Base-by-base conservation (phyloP, 2,329 filamentous ascomycete genomes). In the Hymenotorrendiella dingleyae region DNA sequence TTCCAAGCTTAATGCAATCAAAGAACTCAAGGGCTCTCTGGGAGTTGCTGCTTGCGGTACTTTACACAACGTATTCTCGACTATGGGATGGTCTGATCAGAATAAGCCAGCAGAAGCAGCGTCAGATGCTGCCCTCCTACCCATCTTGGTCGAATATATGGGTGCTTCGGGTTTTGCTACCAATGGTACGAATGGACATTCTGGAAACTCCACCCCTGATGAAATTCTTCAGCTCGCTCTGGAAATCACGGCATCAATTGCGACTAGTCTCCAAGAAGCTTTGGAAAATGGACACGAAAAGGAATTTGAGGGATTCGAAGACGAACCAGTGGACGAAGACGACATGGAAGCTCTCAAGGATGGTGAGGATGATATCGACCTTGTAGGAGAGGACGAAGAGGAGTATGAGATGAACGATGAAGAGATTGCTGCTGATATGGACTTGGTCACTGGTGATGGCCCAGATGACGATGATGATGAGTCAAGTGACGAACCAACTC, bases 221-320 rank as follows among this genome's bases (percentile, higher is more conserved):
- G 49, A 57, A 42, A 45, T 58, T 20, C 47, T 57, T 30, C 57
- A 59, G 54, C 60, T 79, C 12, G 76, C 77, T 3, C 63, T 84
- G 0, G 78, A 84, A 59, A 74, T 80, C 12, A 65, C 82, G 0
- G 80, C 78, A 4, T 78, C 78, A 6, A 82, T 84, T 35, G 78
- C 78, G 30, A 82, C 78, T 3, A 70, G 67, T 34, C 64, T 83
- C 10, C 72, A 75, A 53, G 66, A 71, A 24, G 70, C 72, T 5
- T 57, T 75, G 30, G 69, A 71, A 29, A 68, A 69, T 45, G 67
- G 64, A 12, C 58, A 59, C 19, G 62, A 64, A 22, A 63, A 67
- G 40, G 62, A 65, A 33, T 66, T 64, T 53, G 66, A 66, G 16
- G 68, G 63, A 0, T 58, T 67, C 28, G 58, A 59, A n/a, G 52